phyloP scores from a whole-genome alignment of 2,329 filamentous ascomycete genomes.

The Xylariaceae sp. region DNA sequence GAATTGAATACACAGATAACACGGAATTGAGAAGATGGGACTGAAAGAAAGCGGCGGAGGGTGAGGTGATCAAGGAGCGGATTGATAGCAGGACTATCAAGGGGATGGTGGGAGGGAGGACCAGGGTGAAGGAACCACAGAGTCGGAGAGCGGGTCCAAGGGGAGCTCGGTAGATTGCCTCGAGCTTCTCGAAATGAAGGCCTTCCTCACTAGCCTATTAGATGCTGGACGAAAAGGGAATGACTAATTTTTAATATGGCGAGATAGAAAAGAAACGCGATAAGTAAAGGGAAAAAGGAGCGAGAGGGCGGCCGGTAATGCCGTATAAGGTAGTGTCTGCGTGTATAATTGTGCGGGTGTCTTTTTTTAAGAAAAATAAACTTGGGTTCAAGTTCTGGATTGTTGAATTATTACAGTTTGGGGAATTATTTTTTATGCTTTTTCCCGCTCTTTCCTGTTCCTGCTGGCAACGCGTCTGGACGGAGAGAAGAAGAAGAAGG shows the following conservation, averaged over 20 bases:
- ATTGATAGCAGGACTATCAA: constrained; percentile 30
- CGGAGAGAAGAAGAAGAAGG: constrained; percentile 6
- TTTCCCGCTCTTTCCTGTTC: constrained; percentile 3
- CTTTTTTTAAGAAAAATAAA: no score
- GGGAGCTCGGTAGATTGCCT: constrained; percentile 29
- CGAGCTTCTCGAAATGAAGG: constrained; percentile 34
- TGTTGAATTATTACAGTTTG: constrained; percentile 10
- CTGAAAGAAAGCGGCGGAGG: constrained; percentile 17
- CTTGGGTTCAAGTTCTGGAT: no score
- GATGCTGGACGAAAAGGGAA: constrained; percentile 31
- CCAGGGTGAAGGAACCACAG: constrained; percentile 31
- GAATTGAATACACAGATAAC: constrained; percentile 8
- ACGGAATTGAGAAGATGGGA: constrained; percentile 18
- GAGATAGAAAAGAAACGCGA: constrained; percentile 19
- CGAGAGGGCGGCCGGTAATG: constrained; percentile 19
- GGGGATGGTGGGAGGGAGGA: constrained; percentile 21
- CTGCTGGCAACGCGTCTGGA: constrained; percentile 8
- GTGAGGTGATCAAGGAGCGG: constrained; percentile 18
- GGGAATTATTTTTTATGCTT: constrained; percentile 16
- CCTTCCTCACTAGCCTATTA: constrained; percentile 33
- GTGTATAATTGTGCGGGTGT: neutral
- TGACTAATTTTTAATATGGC: constrained; percentile 29
- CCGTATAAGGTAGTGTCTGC: constrained; percentile 9
- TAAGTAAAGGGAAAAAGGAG: constrained; percentile 18
- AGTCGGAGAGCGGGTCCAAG: constrained; percentile 32